Evolutionary conservation across 805 yeast genomes (phyloP).

Genomic region (Wickerhamia fluorescens): DNA sequence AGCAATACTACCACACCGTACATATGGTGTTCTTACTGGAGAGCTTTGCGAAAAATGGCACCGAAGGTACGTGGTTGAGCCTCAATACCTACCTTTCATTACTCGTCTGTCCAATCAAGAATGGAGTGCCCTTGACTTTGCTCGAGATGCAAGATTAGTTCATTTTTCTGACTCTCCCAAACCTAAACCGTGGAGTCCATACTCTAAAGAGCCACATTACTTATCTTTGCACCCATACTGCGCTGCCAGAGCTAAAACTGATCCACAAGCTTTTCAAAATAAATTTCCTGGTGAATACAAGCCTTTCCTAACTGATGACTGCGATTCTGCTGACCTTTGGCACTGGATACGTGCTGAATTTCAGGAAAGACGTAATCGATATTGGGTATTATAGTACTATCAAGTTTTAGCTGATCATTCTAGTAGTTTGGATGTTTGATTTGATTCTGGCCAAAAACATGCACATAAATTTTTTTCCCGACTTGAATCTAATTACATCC

Average conservation of each 20-base stretch:
- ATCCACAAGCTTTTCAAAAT: conserved; percentile 8
- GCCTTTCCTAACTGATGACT: conserved; percentile 22
- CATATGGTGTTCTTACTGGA: conserved; percentile 46
- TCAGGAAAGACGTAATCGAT: too few relatives aligned
- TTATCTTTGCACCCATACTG: conserved; percentile 22
- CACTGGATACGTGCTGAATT: conserved; percentile 19
- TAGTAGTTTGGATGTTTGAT: too few relatives aligned
- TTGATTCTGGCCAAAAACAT: too few relatives aligned
- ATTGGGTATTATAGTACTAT: too few relatives aligned
- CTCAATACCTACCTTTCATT: conserved; percentile 33
- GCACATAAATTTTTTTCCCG: too few relatives aligned
- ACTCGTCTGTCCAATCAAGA: conserved; percentile 11
- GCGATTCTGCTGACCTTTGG: conserved; percentile 22
- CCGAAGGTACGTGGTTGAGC: conserved; percentile 34
- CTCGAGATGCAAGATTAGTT: conserved; percentile 34
- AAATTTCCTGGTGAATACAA: conserved; percentile 14
- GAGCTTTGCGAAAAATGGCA: conserved; percentile 38
- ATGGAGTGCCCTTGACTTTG: conserved; percentile 27
- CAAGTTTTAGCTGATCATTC: too few relatives aligned
- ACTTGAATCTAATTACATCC: too few relatives aligned
- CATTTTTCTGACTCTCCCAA: conserved; percentile 65
- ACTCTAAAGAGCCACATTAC: conserved; percentile 14
- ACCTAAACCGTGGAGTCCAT: conserved; percentile 54
- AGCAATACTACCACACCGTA: conserved; percentile 43
- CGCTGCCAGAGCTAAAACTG: conserved; percentile 8